Evolutionary conservation across 495 filamentous ascomycete genomes (phyloP).

Genomic region (Tuber microsphaerosporum): DNA sequence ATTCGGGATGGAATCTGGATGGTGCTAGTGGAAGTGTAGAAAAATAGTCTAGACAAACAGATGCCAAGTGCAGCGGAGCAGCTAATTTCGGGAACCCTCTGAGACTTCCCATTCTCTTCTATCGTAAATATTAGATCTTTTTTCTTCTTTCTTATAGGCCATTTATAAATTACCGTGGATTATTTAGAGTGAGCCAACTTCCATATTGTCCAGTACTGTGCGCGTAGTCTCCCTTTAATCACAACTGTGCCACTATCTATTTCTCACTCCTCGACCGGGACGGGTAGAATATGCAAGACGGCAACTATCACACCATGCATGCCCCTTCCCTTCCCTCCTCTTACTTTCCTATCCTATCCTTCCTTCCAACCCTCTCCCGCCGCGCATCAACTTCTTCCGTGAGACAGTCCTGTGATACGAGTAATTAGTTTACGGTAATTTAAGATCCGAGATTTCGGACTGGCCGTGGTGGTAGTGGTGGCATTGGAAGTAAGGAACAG

Average conservation of each 20-base stretch:
- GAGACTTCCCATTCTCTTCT: not conserved
- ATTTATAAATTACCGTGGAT: not conserved
- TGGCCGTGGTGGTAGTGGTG: not conserved
- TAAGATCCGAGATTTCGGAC: not conserved
- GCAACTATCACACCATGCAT: not conserved
- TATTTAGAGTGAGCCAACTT: not conserved
- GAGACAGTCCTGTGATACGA: not conserved
- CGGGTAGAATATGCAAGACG: not conserved
- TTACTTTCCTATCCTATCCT: not conserved
- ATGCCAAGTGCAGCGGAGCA: not conserved
- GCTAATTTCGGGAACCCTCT: not conserved
- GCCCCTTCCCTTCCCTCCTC: not conserved
- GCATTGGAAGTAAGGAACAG: not conserved
- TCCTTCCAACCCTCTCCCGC: not conserved
- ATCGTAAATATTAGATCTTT: not conserved
- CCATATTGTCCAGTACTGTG: not conserved
- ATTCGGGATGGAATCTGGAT: conserved; percentile 3
- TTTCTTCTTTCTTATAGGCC: not conserved
- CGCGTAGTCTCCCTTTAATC: not conserved
- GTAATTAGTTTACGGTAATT: not conserved
- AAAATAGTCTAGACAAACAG: not conserved
- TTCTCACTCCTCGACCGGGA: not conserved
- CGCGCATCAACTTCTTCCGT: not conserved
- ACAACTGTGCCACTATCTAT: not conserved
- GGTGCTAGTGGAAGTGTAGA: not conserved